Conservation (phyloP, 805 yeast species). For the Ascoidea asiatica region DNA sequence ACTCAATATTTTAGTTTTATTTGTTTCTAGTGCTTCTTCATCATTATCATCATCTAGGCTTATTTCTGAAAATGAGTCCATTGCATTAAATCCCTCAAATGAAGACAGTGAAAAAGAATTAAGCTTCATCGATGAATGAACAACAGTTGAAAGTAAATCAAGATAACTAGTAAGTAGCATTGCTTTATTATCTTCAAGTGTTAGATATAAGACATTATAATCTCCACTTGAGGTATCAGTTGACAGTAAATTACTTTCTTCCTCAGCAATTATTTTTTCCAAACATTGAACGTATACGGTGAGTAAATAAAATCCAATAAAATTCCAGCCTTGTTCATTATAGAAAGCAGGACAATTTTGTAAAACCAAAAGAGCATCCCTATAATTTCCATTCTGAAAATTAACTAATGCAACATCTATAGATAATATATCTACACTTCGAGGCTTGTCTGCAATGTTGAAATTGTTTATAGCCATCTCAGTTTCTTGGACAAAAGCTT, state of each 20-base stretch:
- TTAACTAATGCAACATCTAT: conserved; percentile 69
- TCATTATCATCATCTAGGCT: not conserved
- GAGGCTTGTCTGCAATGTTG: conserved; percentile 35
- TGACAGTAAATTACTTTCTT: conserved; percentile 9
- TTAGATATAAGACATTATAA: conserved; percentile 1
- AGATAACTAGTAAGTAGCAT: conserved; percentile 27
- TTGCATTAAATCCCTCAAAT: too few relatives aligned
- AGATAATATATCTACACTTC: conserved; percentile 61
- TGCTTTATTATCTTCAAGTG: conserved; percentile 2
- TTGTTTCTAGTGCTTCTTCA: conserved; percentile 2
- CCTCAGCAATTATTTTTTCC: conserved; percentile 22
- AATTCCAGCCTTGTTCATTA: conserved; percentile 59
- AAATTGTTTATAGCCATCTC: conserved; percentile 41
- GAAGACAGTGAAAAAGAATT: not conserved
- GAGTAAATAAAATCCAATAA: conserved; percentile 51
- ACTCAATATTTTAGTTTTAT: not conserved
- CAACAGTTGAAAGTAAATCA: conserved; percentile 22
- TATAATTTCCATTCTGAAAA: conserved; percentile 40
- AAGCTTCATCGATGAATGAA: conserved; percentile 5
- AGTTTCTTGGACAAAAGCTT: conserved; percentile 37
- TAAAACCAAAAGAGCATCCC: conserved; percentile 48
- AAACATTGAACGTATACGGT: conserved; percentile 60
- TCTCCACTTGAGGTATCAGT: not conserved
- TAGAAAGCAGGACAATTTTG: conserved; percentile 60
- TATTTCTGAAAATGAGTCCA: not conserved